phyloP scores from a whole-genome alignment of 305 asterid species.

The Plantago coronopus region DNA sequence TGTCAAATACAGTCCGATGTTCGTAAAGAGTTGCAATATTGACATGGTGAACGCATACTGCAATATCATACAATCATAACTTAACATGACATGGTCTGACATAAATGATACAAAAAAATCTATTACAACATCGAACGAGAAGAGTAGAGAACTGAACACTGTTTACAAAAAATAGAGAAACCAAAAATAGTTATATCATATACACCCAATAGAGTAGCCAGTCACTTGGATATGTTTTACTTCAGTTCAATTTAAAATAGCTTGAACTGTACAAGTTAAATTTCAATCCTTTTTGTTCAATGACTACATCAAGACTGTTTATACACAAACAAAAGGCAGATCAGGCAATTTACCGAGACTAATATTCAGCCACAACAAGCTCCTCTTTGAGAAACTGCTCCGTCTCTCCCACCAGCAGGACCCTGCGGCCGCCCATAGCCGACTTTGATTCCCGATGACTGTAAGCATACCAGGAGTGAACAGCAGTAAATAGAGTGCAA shows the following conservation, averaged over 20 bases:
- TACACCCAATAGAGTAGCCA: slow-evolving; percentile 10
- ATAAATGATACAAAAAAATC: not conserved
- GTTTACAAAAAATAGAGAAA: not conserved
- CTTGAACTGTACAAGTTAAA: slow-evolving; percentile 27
- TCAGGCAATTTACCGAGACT: slow-evolving; percentile 7
- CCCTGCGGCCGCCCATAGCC: slow-evolving; percentile 73
- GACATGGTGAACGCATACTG: too few relatives aligned
- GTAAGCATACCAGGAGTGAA: slow-evolving; percentile 16
- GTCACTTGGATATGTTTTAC: slow-evolving; percentile 16
- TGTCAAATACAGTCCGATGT: too few relatives aligned
- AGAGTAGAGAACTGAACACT: slow-evolving; percentile 1
- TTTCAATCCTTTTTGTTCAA: slow-evolving; percentile 4
- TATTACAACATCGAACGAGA: not conserved
- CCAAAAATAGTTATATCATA: slow-evolving; percentile 6
- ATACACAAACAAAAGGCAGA: slow-evolving; percentile 14
- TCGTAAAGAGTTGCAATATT: too few relatives aligned
- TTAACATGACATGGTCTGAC: too few relatives aligned
- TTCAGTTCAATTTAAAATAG: slow-evolving; percentile 20
- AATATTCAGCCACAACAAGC: slow-evolving; percentile 60
- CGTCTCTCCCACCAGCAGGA: slow-evolving; percentile 58
- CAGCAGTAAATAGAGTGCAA: not conserved
- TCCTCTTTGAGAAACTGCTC: slow-evolving; percentile 63
- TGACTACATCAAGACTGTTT: slow-evolving; percentile 20
- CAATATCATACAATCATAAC: too few relatives aligned
- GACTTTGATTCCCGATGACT: slow-evolving; percentile 80